Conservation (phyloP, 306 rosid genomes). For the Astragalus membranaceus region DNA sequence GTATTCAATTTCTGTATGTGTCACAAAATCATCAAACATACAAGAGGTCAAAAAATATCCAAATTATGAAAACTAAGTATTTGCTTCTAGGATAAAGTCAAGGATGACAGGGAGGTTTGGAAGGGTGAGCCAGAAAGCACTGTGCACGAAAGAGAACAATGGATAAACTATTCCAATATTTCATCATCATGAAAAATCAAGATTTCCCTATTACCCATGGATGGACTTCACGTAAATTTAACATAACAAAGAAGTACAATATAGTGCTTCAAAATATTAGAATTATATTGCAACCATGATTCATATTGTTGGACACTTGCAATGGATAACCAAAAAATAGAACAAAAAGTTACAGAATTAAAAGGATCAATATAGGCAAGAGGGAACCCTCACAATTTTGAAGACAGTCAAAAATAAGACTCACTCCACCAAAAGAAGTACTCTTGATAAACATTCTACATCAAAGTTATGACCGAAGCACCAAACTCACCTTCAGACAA, state of each 20-base stretch:
- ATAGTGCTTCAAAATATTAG: not conserved
- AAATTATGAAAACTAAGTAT: too few relatives aligned
- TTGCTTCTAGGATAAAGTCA: not conserved
- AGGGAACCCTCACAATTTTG: too few relatives aligned
- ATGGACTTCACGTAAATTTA: not conserved
- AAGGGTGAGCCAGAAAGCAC: not conserved
- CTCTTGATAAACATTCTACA: too few relatives aligned
- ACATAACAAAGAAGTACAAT: not conserved
- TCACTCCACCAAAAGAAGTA: too few relatives aligned
- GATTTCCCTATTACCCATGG: not conserved
- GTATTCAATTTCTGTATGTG: too few relatives aligned
- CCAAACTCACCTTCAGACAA: too few relatives aligned
- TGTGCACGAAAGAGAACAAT: not conserved
- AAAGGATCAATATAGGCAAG: too few relatives aligned
- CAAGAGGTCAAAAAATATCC: too few relatives aligned
- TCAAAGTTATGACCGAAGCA: too few relatives aligned
- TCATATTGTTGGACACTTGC: not conserved
- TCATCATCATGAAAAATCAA: slow-evolving; percentile 6
- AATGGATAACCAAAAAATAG: not conserved
- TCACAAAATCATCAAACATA: too few relatives aligned
- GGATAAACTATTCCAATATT: not conserved
- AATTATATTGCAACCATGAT: not conserved
- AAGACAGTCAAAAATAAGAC: too few relatives aligned
- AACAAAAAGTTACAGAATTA: not conserved
- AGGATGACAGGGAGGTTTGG: not conserved